These are phyloP conservation scores for Cyberlindnera veronae DNA, from an alignment of 805 yeast genomes.

Conservation along the genomic window DNA sequence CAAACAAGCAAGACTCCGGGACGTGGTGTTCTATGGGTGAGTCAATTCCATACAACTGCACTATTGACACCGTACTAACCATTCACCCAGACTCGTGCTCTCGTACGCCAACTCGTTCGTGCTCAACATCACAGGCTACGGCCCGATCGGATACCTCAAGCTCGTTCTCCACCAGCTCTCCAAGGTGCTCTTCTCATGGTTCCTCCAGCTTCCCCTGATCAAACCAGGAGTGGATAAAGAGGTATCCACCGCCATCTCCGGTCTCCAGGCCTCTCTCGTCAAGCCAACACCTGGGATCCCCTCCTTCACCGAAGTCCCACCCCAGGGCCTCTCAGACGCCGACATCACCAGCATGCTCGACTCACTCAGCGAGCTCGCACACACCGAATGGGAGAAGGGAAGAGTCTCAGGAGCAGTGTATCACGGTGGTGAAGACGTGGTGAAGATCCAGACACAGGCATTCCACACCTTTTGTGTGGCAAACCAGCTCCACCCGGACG, in stretches of 20 bases:
- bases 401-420: slow-evolving; percentile 93
- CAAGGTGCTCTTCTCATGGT: slow-evolving; percentile 28
- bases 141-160: slow-evolving; percentile 32
- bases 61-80: no score
- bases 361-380: slow-evolving; percentile 46
- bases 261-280: slow-evolving; percentile 57
- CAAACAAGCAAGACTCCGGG: no score
- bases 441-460: slow-evolving; percentile 71
- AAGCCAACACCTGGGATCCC: slow-evolving; percentile 44
- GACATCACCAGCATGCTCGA: slow-evolving; percentile 51
- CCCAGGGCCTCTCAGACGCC: slow-evolving; percentile 47
- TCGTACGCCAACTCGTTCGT: slow-evolving; percentile 6
- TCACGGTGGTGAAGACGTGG: slow-evolving; percentile 85
- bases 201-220: slow-evolving; percentile 50
- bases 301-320: slow-evolving; percentile 54
- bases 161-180: slow-evolving; percentile 7
- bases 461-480: slow-evolving; percentile 78
- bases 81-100: slow-evolving; percentile 3
- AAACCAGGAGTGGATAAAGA: slow-evolving; percentile 58
- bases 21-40: no score
- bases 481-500: slow-evolving; percentile 95
- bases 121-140: slow-evolving; percentile 35
- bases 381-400: slow-evolving; percentile 81
- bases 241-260: slow-evolving; percentile 41
- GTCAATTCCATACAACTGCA: no score